Conservation (phyloP, 257 asterid genomes). For the Plectranthus barbatus region DNA sequence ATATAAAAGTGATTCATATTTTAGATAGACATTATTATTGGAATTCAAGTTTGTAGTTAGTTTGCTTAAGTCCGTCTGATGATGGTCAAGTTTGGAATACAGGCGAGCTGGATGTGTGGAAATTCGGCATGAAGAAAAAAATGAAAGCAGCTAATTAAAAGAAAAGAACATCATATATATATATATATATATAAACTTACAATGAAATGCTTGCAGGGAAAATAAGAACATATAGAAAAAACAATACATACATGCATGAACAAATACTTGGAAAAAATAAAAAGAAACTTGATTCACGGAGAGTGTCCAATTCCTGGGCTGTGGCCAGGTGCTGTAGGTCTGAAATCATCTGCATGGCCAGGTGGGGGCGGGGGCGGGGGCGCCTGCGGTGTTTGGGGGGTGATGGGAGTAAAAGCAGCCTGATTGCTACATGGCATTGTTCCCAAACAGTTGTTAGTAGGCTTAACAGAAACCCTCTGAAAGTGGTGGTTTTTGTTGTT, state of each 20-base stretch:
- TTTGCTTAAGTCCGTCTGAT: no score
- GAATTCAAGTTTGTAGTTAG: no score
- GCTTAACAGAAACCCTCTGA: no score
- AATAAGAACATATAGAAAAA: background rate
- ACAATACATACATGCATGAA: background rate
- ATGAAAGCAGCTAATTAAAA: background rate
- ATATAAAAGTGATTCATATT: no score
- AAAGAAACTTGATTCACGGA: background rate
- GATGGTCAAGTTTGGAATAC: no score
- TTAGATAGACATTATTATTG: no score
- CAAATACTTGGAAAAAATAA: background rate
- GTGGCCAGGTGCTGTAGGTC: conserved; percentile 58
- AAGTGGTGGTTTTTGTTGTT: background rate
- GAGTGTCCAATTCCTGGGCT: conserved; percentile 63
- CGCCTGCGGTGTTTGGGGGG: conserved; percentile 12
- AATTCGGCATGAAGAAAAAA: no score
- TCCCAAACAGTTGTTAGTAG: background rate
- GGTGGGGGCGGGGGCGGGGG: conserved; percentile 33
- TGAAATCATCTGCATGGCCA: conserved; percentile 45
- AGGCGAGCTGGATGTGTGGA: no score
- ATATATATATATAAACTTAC: background rate
- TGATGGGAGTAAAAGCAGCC: conserved; percentile 4
- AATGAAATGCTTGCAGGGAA: background rate
- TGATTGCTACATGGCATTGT: background rate
- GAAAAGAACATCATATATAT: background rate